Conservation (phyloP, 805 yeast genomes). For the Starmerella powellii region DNA sequence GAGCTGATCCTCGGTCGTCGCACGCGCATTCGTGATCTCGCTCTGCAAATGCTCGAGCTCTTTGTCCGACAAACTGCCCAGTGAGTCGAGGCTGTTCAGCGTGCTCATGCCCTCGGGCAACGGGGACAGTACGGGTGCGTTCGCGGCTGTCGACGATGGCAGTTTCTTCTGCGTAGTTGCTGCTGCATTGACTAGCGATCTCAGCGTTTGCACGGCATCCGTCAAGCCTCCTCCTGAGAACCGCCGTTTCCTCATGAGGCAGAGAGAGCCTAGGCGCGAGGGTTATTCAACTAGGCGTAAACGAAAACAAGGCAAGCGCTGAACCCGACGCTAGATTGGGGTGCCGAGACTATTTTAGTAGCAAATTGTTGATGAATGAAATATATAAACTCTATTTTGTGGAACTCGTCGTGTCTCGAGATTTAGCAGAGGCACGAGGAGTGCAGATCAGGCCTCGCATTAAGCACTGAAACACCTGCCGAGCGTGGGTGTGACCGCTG, state of each 20-base stretch:
- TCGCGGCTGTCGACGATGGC: constrained; percentile 9
- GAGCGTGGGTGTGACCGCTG: no score
- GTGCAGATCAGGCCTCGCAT: no score
- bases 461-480: no score
- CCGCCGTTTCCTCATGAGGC: constrained; percentile 16
- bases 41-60: constrained; percentile 6
- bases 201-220: constrained; percentile 14
- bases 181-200: constrained; percentile 10
- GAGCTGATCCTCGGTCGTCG: constrained; percentile 1
- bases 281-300: background rate
- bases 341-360: no score
- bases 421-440: no score
- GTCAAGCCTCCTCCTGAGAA: constrained; percentile 7
- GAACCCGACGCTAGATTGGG: no score
- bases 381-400: no score
- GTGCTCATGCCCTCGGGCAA: constrained; percentile 11
- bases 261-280: no score
- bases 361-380: no score
- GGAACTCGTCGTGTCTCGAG: no score
- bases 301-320: no score
- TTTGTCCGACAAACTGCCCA: constrained; percentile 5
- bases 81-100: constrained; percentile 9
- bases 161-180: constrained; percentile 7
- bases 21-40: constrained; percentile 3
- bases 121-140: constrained; percentile 7